Conservation (phyloP, 441 rosid genomes). For the Theobroma grandiflorum region DNA sequence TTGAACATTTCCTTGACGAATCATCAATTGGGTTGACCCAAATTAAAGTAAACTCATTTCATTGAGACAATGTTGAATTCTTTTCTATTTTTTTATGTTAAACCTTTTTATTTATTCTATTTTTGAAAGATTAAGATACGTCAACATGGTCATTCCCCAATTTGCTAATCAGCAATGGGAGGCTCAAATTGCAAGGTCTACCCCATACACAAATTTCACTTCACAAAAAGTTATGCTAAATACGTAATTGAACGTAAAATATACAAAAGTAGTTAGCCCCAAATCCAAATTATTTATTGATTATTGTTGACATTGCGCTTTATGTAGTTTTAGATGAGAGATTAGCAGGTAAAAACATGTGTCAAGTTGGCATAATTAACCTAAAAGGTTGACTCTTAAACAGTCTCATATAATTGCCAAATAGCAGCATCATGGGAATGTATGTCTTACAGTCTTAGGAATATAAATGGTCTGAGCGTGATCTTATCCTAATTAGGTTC, state of each 20-base stretch:
- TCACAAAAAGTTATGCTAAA: neutral
- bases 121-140: neutral
- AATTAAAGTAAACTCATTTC: neutral
- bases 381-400: neutral
- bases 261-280: neutral
- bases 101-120: neutral
- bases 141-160: neutral
- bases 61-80: neutral
- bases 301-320: neutral
- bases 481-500: slow-evolving; percentile 12
- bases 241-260: neutral
- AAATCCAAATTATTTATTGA: neutral
- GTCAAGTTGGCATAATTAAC: neutral
- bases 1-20: neutral
- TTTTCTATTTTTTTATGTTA: neutral
- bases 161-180: neutral
- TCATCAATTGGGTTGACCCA: neutral
- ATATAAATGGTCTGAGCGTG: neutral
- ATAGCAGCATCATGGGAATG: neutral
- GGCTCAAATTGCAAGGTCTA: neutral
- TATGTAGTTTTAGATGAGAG: neutral
- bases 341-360: neutral
- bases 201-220: neutral
- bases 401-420: neutral
- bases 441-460: neutral